A percentile compares a stretch with the other conserved stretches of the same genome.
Conservation (phyloP, 108 stramenopile genomes). For the Nannochloropsis gaditana region DNA sequence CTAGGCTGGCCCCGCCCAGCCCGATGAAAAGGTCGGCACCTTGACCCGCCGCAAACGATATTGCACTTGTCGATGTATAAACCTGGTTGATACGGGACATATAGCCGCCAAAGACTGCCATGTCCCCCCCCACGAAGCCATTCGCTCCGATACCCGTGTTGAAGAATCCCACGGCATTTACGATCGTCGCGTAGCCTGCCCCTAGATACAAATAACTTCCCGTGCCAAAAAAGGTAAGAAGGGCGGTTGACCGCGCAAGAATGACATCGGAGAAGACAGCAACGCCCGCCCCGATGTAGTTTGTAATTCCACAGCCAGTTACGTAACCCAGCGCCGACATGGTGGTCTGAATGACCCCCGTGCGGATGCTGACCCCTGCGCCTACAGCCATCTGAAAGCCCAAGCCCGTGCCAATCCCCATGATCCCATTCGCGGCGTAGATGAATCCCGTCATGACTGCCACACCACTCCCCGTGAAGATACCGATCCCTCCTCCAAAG, state of each 20-base stretch:
- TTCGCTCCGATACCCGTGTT: background rate
- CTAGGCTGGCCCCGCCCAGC: background rate
- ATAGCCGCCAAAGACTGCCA: background rate
- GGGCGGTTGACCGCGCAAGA: background rate
- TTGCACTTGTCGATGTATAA: background rate
- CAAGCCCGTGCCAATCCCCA: background rate
- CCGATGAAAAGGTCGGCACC: background rate
- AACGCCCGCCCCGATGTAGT: background rate
- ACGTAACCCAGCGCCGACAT: background rate
- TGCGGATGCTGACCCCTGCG: constrained; percentile 16
- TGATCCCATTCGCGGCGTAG: background rate
- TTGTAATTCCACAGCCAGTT: background rate
- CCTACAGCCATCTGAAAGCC: constrained; percentile 13
- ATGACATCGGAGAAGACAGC: background rate
- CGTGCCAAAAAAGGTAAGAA: background rate
- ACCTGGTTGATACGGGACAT: background rate
- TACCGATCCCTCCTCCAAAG: background rate
- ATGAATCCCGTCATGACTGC: background rate
- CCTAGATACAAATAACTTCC: constrained; percentile 1
- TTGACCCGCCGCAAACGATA: background rate
- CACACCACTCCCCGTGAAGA: background rate
- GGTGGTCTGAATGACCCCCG: background rate
- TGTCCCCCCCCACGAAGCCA: background rate
- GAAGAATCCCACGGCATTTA: background rate
- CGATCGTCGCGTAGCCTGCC: background rate